Evolutionary conservation across 2,329 filamentous ascomycete species (phyloP), one percentile per base, ranked within the genome.

Genomic region (Venturia effusa): DNA sequence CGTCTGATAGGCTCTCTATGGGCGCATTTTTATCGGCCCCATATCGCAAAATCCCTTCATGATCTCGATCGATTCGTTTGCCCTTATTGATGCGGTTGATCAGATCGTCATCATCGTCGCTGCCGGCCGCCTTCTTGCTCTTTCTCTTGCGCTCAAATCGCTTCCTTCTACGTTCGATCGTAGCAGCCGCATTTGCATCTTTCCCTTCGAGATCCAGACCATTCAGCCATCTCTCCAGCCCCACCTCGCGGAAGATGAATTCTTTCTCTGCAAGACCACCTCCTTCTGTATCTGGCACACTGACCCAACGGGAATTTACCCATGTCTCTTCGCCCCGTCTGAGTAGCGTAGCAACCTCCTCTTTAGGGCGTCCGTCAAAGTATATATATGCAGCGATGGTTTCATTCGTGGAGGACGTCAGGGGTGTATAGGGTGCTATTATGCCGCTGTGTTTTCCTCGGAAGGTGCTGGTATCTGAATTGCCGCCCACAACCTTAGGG

Each of bases 371-470:
- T 22, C 94, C 94, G 75, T 99, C 94, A 72, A 99, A 99, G 78
- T 99, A 99, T 70, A 99, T 97, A 75, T 99, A 99, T 43, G 93
- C 94, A 39, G 94, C 94, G 70, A 99, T 93, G 17, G 94, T 99
- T 78, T 99, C 94, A 75, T 97, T 96, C 64, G 91, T 88, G 39
- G 90, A 96, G 66, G 89, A 88, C 24, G 94, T 97, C 78, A 97
- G 86, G 62, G 94, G 90, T 67, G 93, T 88, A 77, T 99, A 99
- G 1, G 93, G 91, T 63, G 84, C 86, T 67, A 97, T 82, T 43
- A 85, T 80, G 48, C 84, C 75, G 63, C 51, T 43, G 69, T 80
- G 81, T 68, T 80, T 81, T 63, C 81, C 82, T 68, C 82, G 77
- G 13, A 41, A 48, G 22, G 24, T 41, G 37, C 62, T 54, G 27